Percentiles rank a stretch among this genome's conserved stretches.
Evolutionary conservation across 768 basidiomycete species (phyloP).

Genomic region (Tylopilus subfusipes): DNA sequence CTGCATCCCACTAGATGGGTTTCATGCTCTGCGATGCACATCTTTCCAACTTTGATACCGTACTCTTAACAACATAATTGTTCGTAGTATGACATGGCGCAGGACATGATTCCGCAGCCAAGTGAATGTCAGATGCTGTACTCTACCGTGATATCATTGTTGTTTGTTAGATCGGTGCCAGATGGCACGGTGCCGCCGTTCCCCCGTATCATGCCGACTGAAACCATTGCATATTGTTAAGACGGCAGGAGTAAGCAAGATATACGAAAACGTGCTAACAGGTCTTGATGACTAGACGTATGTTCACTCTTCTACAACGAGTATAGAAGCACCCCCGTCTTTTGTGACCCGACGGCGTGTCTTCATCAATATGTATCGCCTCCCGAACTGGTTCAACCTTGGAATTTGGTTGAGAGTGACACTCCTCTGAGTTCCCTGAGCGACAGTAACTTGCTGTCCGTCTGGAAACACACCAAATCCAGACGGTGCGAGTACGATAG

Average conservation of each 20-base stretch:
- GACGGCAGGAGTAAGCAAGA: neutral
- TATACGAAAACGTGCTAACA: neutral
- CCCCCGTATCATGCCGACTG: neutral
- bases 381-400: constrained; percentile 48
- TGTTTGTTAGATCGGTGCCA: no score
- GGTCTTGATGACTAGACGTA: neutral
- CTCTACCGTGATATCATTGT: constrained; percentile 13
- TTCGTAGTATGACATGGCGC: constrained; percentile 11
- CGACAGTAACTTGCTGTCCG: neutral
- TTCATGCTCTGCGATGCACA: constrained; percentile 9
- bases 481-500: constrained; percentile 65
- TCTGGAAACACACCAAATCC: constrained; percentile 46
- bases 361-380: constrained; percentile 57
- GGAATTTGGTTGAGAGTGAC: constrained; percentile 16
- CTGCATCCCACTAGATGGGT: neutral
- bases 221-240: neutral
- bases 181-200: no score
- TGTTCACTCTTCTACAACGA: constrained; percentile 30
- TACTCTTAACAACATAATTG: constrained; percentile 11
- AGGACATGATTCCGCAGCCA: constrained; percentile 13
- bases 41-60: constrained; percentile 9
- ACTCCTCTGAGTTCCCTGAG: constrained; percentile 7
- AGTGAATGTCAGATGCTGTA: constrained; percentile 16
- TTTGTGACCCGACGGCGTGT: constrained; percentile 57
- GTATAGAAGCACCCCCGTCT: constrained; percentile 63